Base-by-base conservation (phyloP, 768 basidiomycete genomes). In the Phanerochaete sordida region DNA sequence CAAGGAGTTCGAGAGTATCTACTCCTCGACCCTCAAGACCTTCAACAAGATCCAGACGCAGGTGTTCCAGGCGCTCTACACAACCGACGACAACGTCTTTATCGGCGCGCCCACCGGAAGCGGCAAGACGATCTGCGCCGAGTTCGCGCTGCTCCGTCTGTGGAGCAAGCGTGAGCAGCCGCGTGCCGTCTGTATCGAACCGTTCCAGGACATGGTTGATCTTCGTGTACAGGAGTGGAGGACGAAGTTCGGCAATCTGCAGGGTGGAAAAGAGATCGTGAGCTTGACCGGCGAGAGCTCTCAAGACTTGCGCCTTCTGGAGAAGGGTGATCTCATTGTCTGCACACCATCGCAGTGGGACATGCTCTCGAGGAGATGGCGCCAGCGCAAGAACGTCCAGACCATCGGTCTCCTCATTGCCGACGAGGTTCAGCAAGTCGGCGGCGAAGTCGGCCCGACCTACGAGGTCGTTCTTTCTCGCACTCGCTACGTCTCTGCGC, bases 1-100 rank as follows among this genome's bases (percentile, higher is more conserved):
- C 81, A 86, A 88, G 68, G 92, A 95, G 62, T 98, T 88, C 65
- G 93, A 98, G 72, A 79, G 81, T 0, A 83, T 98, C 45, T 99
- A 98, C 72, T 83, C 86, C 0, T 83, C 81, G 19, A 84, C 84
- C 0, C 87, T 98, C 64, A 81, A 85, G 62, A 86, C 85, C 0
- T 98, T 98, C 81, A 98, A 98, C 83, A 99, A 98, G 75, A 98
- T 98, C 62, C 97, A 98, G 71, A 98, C 94, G 0, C 97, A 98
- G 74, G 95, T 97, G 47, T 98, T 99, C 88, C 95, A 98, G 67
- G 95, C 96, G 0, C 80, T 99, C 0, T 99, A 98, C 72, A 94
- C 92, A 0, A 88, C 93, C 0, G 95, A 98, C 68, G 97, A 98
- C 69, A 98, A 96, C 66, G 89, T 96, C 44, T 95, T 98, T 69